These are phyloP conservation scores for Aspergillus quadricinctus DNA, from an alignment of 2,329 filamentous ascomycete species.

Conservation along the genomic window DNA sequence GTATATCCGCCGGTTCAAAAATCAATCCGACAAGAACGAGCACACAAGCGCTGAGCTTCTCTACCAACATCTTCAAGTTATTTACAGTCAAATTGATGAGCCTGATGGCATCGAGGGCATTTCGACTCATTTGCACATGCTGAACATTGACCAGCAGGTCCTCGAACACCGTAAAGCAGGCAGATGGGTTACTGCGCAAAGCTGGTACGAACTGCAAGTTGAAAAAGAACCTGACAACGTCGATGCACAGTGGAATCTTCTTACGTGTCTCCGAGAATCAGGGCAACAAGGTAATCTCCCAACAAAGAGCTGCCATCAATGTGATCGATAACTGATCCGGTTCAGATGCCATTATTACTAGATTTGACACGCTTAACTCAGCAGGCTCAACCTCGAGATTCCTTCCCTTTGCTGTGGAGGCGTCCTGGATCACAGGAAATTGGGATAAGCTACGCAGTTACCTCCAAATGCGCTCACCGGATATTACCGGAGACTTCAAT, in stretches of 20 bases:
- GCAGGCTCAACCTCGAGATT: conserved; percentile 56
- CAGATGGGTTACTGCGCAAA: conserved; percentile 89
- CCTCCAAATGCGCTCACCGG: conserved; percentile 38
- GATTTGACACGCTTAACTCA: conserved; percentile 69
- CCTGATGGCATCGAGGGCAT: conserved; percentile 95
- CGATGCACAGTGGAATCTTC: conserved; percentile 74
- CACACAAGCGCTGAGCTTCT: conserved; percentile 56
- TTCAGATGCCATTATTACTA: conserved; percentile 76
- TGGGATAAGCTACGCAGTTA: conserved; percentile 73
- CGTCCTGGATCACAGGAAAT: conserved; percentile 82
- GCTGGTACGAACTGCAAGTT: conserved; percentile 92
- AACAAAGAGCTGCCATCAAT: not conserved
- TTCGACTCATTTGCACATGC: conserved; percentile 74
- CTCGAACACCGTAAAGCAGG: conserved; percentile 90
- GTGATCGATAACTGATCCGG: not conserved
- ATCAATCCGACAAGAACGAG: conserved; percentile 46
- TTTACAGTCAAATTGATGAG: conserved; percentile 96
- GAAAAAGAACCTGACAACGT: conserved; percentile 71
- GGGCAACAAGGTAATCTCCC: conserved; percentile 73
- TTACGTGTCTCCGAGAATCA: conserved; percentile 89
- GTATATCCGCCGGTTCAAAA: conserved; percentile 62
- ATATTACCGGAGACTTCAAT: conserved; percentile 66
- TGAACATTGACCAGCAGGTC: conserved; percentile 92
- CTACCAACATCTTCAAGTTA: conserved; percentile 77
- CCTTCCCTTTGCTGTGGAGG: conserved; percentile 81